A percentile compares a stretch with the other conserved stretches of the same genome.
Conservation (phyloP, 441 rosid species). For the Rhodomyrtus psidioides region DNA sequence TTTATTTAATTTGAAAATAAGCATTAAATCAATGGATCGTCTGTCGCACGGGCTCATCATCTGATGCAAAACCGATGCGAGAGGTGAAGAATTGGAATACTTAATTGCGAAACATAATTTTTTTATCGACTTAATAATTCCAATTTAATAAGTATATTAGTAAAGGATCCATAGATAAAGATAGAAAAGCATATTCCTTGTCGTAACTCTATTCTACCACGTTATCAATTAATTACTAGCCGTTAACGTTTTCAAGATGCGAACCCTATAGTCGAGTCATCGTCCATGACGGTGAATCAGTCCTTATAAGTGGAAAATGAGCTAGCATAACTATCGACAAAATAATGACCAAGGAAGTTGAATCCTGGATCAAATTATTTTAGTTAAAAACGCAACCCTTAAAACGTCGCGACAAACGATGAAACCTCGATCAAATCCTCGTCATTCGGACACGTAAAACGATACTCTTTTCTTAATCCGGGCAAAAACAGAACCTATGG, state of each 20-base stretch:
- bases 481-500: not conserved
- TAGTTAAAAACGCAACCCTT: not conserved
- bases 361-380: not conserved
- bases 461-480: not conserved
- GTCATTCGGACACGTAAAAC: not conserved
- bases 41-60: too few species aligned
- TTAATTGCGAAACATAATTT: too few species aligned
- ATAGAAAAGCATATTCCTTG: too few species aligned
- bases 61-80: too few species aligned
- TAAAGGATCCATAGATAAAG: too few species aligned
- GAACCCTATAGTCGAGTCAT: not conserved
- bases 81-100: too few species aligned
- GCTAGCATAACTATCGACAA: not conserved
- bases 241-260: not conserved
- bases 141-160: too few species aligned
- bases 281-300: not conserved
- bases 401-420: not conserved
- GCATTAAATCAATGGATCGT: too few species aligned
- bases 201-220: not conserved
- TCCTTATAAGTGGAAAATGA: not conserved
- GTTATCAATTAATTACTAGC: not conserved
- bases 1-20: too few species aligned
- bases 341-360: not conserved
- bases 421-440: not conserved
- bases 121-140: too few species aligned